These are phyloP conservation scores for Hypseocharis bilobata DNA, from an alignment of 441 rosid genomes.

Conservation along the genomic window DNA sequence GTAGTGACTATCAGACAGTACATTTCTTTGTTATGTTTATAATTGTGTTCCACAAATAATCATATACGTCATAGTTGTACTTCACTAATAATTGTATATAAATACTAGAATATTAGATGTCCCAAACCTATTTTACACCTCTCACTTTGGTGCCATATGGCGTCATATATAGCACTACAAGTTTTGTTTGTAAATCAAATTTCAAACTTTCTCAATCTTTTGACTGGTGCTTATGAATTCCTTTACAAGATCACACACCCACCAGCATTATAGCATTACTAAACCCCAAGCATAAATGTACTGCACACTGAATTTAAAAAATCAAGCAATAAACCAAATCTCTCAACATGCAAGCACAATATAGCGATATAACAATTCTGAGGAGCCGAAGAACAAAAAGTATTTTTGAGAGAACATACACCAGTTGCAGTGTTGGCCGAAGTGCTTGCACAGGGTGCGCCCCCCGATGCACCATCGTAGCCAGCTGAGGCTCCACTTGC, in stretches of 20 bases:
- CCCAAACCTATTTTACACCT: not conserved
- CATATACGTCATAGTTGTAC: not conserved
- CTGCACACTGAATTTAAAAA: not conserved
- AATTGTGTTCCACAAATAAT: not conserved
- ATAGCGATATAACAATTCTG: not conserved
- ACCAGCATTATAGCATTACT: not conserved
- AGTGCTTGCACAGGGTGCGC: conserved; percentile 39
- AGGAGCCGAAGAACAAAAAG: not conserved
- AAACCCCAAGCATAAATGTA: not conserved
- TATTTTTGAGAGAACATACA: conserved; percentile 22
- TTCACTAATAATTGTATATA: not conserved
- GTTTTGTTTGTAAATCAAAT: not conserved
- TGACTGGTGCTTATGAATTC: too few species aligned
- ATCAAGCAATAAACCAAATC: not conserved
- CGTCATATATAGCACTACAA: not conserved
- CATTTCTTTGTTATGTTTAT: not conserved
- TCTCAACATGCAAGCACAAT: not conserved
- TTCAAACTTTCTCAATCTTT: too few species aligned
- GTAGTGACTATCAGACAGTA: not conserved
- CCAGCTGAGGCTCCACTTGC: conserved; percentile 22
- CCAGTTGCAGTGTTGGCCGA: conserved; percentile 22
- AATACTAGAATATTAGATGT: not conserved
- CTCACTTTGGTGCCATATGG: too few species aligned
- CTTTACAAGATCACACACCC: not conserved
- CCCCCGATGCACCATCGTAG: conserved; percentile 22